Evolutionary conservation across 441 rosid species (phyloP), one percentile per base, ranked within the genome.

Genomic region (Erodium moschatum): DNA sequence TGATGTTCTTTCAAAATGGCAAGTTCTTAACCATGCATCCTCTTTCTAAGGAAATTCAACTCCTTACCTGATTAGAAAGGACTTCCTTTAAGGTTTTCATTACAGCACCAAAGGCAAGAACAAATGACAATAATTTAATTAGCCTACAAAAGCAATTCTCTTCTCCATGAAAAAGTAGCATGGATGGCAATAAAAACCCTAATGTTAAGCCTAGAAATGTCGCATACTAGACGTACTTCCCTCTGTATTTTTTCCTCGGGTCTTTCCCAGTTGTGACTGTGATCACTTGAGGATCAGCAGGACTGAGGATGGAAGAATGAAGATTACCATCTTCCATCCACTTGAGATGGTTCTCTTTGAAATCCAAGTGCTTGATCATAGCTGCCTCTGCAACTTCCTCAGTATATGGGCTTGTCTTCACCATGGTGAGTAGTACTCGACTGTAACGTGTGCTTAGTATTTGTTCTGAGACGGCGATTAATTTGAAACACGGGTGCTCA

Each of bases 301-400:
- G 89, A 75, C 80, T 82, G 61, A 91, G 91, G 44, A 94, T 89
- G 18, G 89, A 88, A 62, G 99, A 87, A 78, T 86, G 96, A 24
- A 91, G 90, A 76, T 86, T 94, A 69, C 97, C 94, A n/a, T 94
- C 86, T 79, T 89, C 94, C 71, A 91, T 67, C 97, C 96, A 91
- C 77, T 88, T 94, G 2, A 85, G 68, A 77, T 94, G 97, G 77
- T 94, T 94, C 83, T 86, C 90, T 73, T 81, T 87, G 73, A 94
- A 94, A 75, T 88, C 96, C 79, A 82, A 68, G 77, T 94, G 99
- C 75, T 76, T 82, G 58, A 81, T 72, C 65, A 82, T 78, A 21
- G 97, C 97, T n/a, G 82, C 86, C 80, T 81, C 85, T 1, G 85
- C 78, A 8, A 91, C 52, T 67, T 85, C 83, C 31, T 85, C 82